A percentile compares a stretch with the other conserved stretches of the same genome.
Evolutionary conservation across 2,329 filamentous ascomycete species (phyloP).

Genomic region (Chrysoporthe austroafricana): DNA sequence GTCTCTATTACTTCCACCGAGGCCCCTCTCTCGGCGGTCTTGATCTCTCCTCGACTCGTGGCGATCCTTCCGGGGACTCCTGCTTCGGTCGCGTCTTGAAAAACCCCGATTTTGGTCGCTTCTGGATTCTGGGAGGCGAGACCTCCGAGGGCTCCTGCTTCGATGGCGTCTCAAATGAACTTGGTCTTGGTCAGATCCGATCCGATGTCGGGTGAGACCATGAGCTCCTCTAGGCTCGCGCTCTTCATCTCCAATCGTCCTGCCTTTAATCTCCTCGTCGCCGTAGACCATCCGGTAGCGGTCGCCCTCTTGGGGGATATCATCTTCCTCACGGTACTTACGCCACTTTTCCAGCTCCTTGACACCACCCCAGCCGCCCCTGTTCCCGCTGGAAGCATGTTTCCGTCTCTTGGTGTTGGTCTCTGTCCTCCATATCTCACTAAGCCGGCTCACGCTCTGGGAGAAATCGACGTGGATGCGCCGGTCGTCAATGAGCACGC

Average conservation of each 20-base stretch:
- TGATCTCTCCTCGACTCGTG: slow-evolving; percentile 30
- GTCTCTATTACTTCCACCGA: slow-evolving; percentile 38
- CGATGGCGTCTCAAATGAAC: slow-evolving; percentile 48
- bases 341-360: slow-evolving; percentile 84
- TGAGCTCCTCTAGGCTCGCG: slow-evolving; percentile 3
- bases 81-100: slow-evolving; percentile 51
- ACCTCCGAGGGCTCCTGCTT: slow-evolving; percentile 39
- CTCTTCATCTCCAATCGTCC: slow-evolving; percentile 8
- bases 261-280: slow-evolving; percentile 65
- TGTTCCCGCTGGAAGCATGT: slow-evolving; percentile 49
- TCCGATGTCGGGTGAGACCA: slow-evolving; percentile 10
- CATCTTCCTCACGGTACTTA: slow-evolving; percentile 75
- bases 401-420: slow-evolving; percentile 77
- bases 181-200: slow-evolving; percentile 14
- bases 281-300: slow-evolving; percentile 83
- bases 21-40: slow-evolving; percentile 36
- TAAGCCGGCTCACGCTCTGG: slow-evolving; percentile 87
- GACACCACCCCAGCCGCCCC: slow-evolving; percentile 89
- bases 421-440: slow-evolving; percentile 84
- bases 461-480: slow-evolving; percentile 99
- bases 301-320: slow-evolving; percentile 42
- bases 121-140: slow-evolving; percentile 30
- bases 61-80: slow-evolving; percentile 34
- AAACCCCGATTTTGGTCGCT: slow-evolving; percentile 35
- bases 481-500: slow-evolving; percentile 93